Conservation (phyloP, 441 rosid species). For the Populus hybrid region DNA sequence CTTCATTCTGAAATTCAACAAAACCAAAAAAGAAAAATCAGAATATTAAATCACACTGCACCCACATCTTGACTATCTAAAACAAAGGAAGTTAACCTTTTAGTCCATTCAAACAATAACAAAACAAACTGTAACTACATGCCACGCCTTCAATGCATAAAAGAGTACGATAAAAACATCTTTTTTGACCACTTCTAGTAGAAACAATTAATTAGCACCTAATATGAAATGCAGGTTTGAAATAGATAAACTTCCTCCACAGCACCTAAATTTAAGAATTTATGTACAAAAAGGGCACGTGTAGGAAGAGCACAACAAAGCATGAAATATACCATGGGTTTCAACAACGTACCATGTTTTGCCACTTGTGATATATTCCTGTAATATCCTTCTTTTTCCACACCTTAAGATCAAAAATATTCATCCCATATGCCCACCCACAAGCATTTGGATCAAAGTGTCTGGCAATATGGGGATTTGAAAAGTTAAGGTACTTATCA, state of each 20-base stretch:
- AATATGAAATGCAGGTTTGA: not conserved
- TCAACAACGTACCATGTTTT: constrained; percentile 67
- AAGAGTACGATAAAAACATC: not conserved
- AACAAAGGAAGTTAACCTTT: not conserved
- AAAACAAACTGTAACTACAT: not conserved
- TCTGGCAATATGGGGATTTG: constrained; percentile 85
- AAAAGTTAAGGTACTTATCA: constrained; percentile 90
- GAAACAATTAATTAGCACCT: too few relatives aligned
- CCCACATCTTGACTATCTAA: not conserved
- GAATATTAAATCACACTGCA: not conserved
- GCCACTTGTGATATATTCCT: constrained; percentile 98
- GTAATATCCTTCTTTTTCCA: constrained; percentile 96
- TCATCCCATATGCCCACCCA: constrained; percentile 99
- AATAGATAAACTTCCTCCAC: not conserved
- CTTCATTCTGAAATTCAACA: constrained; percentile 58
- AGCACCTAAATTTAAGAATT: not conserved
- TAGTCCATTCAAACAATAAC: not conserved
- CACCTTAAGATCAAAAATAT: constrained; percentile 81
- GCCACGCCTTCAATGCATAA: not conserved
- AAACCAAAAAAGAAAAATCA: constrained; percentile 1
- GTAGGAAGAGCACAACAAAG: too few relatives aligned
- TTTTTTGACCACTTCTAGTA: not conserved
- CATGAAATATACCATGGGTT: not conserved
- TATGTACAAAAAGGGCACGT: not conserved
- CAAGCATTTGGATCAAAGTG: constrained; percentile 94